Conservation (phyloP, 768 basidiomycete species). For the Mrakia blollopis region DNA sequence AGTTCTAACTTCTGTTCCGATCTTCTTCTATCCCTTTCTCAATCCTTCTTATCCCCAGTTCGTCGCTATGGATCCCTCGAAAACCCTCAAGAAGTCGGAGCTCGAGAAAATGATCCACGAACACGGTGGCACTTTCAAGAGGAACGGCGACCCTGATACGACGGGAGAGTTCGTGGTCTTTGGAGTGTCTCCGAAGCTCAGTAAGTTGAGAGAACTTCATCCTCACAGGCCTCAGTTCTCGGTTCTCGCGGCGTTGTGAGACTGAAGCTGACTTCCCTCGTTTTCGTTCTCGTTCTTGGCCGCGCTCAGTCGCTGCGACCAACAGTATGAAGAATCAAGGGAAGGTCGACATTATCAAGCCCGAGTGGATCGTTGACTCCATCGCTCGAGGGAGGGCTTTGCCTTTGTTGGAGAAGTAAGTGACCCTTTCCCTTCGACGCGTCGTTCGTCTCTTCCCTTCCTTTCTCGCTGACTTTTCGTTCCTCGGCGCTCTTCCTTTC, state of each 20-base stretch:
- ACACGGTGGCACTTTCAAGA: slow-evolving; percentile 50
- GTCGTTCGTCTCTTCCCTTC: neutral
- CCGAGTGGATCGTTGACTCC: slow-evolving; percentile 76
- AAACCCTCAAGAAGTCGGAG: slow-evolving; percentile 66
- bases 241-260: too few species aligned
- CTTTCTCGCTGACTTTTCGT: neutral
- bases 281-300: neutral
- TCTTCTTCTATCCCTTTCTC: neutral
- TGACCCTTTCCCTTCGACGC: neutral
- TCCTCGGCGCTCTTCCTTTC: neutral
- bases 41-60: slow-evolving; percentile 11
- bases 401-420: slow-evolving; percentile 49
- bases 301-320: slow-evolving; percentile 1
- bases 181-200: slow-evolving; percentile 47
- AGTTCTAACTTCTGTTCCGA: too few species aligned
- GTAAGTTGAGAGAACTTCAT: too few species aligned
- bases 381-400: slow-evolving; percentile 55
- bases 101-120: slow-evolving; percentile 54
- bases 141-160: slow-evolving; percentile 35
- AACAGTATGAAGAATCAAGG: neutral
- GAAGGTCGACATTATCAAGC: slow-evolving; percentile 45
- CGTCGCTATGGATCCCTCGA: slow-evolving; percentile 54
- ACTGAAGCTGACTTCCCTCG: too few species aligned
- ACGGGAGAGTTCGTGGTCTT: slow-evolving; percentile 61
- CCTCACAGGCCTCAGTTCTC: too few species aligned